Base-by-base conservation (phyloP, 208 protist genomes). In the Acanthamoeba lugdunensis region DNA sequence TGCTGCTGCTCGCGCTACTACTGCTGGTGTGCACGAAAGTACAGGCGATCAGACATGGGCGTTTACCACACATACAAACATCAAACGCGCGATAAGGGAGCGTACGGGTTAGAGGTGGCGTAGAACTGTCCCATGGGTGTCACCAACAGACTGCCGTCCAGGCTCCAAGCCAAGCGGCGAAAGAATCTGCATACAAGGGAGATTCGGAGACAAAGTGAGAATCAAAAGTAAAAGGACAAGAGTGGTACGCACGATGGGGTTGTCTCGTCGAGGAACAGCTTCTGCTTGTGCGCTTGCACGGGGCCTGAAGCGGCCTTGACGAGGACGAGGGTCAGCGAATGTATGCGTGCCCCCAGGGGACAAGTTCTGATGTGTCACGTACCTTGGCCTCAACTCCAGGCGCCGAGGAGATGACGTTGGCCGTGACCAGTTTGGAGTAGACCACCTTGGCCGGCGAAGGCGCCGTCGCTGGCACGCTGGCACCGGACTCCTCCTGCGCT, bases 61-160 rank as follows among this genome's bases (percentile, higher is more conserved):
- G 61, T 67, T 37, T 9, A 71, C 13, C 23, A 71, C 14, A 67
- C 14, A 67, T 8, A 7, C 61, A 67, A 58, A 58, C 54, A 58
- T 0, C 54, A 28, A 75, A 50, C 61, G 81, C 54, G 5, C 23
- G 4, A 8, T 13, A 61, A 25, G n/a, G 8, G 33, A 58, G 9
- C 30, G 8, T 45, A 30, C 16, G 33, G 48, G 21, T 0, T 4
- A 45, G 52, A 7, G 25, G 50, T 41, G 6, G 28, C 50, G 7
- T 90, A 73, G 63, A 90, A 90, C 63, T 90, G 85, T 33, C 61
- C 85, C 63, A 73, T 90, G 0, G 85, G 85, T 41, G 85, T 90
- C 37, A 90, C 61, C 85, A 90, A 25, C 85, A 90, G 41, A 52
- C 61, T 75, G 30, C 85, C 85, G 41, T 90, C 85, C 18, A 73